Percentiles rank a stretch among this genome's conserved stretches.
Conservation (phyloP, 495 filamentous ascomycete species). For the Podospora conica region DNA sequence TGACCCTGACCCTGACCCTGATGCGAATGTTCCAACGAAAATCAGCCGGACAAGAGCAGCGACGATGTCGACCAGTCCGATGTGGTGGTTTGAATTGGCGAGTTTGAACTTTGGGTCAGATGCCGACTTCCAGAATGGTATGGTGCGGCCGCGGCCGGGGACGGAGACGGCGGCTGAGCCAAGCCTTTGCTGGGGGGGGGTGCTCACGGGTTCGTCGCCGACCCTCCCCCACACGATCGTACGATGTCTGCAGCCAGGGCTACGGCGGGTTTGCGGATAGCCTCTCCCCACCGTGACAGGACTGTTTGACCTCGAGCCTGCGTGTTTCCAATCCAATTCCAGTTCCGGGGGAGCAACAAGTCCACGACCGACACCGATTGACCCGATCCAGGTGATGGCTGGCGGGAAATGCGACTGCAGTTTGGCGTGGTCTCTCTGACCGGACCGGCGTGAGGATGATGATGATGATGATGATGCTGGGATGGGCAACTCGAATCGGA, state of each 20-base stretch:
- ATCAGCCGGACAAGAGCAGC: neutral
- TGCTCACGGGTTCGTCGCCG: neutral
- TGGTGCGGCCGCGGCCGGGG: too few species aligned
- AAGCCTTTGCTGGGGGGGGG: neutral
- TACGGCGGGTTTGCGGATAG: conserved; percentile 10
- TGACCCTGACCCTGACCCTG: too few species aligned
- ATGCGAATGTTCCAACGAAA: too few species aligned
- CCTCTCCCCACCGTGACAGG: conserved; percentile 5
- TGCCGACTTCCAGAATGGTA: neutral
- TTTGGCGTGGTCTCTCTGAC: too few species aligned
- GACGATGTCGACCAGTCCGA: neutral
- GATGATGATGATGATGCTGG: too few species aligned
- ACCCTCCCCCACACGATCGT: conserved; percentile 11
- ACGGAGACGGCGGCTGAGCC: neutral
- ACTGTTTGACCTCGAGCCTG: conserved; percentile 1
- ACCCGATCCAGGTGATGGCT: too few species aligned
- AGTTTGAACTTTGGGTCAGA: too few species aligned
- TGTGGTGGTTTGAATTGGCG: neutral
- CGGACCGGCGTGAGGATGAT: too few species aligned
- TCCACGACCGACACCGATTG: too few species aligned
- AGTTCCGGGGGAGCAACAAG: too few species aligned
- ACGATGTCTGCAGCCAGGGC: conserved; percentile 24
- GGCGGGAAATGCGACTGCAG: too few species aligned
- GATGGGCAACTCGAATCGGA: neutral
- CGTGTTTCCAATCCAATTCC: too few species aligned